Evolutionary conservation across 2,329 filamentous ascomycete genomes (phyloP), one percentile per base, ranked within the genome.

Genomic region (Aspergillus fructus): DNA sequence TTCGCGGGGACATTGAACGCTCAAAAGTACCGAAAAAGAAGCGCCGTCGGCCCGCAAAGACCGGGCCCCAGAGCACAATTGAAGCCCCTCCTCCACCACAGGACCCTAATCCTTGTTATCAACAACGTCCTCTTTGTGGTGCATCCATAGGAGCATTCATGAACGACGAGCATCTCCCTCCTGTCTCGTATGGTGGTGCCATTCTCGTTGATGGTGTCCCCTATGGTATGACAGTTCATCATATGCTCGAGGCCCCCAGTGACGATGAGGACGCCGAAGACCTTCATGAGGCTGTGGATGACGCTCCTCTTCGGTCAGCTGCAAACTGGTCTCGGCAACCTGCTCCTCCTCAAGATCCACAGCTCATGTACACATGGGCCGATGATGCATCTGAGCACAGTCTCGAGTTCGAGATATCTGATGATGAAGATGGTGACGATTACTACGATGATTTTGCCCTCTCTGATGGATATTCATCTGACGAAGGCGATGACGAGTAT

Each of bases 161-260:
- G 50, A 89, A 90, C 56, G 86, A 92, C 62, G 87, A 90, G 45
- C 93, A 97, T 69, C 79, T 97, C 3, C 92, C 93, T 5, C 91
- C 93, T 2, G 93, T 96, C 3, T 96, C 91, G 33, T 92, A 96
- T 64, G 93, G 93, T 12, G 93, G 93, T 8, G 82, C 96, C 4
- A 86, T 97, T 41, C 78, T 94, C 33, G 86, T 97, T 2, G 92
- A 97, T 68, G 86, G 89, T 55, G 87, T 89, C 71, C 85, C 90
- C 0, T 94, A 92, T 67, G 93, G 93, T 12, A 94, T 97, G 90
- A 97, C 91, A 21, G 93, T 97, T 0, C 93, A 97, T 68, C 93
- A 97, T 73, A 93, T 97, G 86, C 84, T 97, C 2, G 93, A 97
- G 66, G 76, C 78, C 12, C 78, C 83, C 11, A 83, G 82, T 57